Base-by-base conservation (phyloP, 805 yeast genomes). In the Sungouiella thailandica region DNA sequence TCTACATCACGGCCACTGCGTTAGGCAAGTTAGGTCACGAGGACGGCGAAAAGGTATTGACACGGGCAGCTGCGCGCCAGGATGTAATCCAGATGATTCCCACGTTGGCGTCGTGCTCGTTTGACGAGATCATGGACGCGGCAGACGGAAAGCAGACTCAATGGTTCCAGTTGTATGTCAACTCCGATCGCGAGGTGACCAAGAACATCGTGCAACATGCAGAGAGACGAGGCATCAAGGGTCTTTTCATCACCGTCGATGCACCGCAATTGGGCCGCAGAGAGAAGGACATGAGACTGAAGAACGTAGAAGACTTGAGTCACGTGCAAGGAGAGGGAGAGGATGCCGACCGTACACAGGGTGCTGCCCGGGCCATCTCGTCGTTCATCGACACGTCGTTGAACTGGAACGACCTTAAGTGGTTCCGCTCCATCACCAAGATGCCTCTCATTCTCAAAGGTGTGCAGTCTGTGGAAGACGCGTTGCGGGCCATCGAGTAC, bases 281-380 rank as follows among this genome's bases (percentile, higher is more conserved):
- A 47, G 97, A 89, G 58, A 88, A 86, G 58, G 96, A 87, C 52
- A 74, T 76, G 76, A 74, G 86, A 41, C 59, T 77, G 36, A 82
- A 70, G 11, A 46, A 49, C 28, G 43, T 57, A 18, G 53, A 44
- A 26, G 61, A 55, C 29, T 19, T 46, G 12, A 42, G 52, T 2
- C 50, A 44, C 22, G 51, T 54, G 7, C 58, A 54, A 28, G 52
- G 54, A 8, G 71, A 65, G 4, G 76, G 75, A 32, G 64, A 57
- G 11, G 66, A 61, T 16, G 70, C 77, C n/a, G 87, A 82, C 49
- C 67, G 84, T 31, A 55, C 74, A 17, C 80, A 80, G 54, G 96
- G 96, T 36, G 95, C 95, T 0, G 86, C 96, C 0, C 39, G 57
- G 15, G 70, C 96, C 0, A 72, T 89, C 34, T 78, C 88, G n/a